These are phyloP conservation scores for Pichia deserticola DNA, from an alignment of 805 yeast species.

Conservation along the genomic window DNA sequence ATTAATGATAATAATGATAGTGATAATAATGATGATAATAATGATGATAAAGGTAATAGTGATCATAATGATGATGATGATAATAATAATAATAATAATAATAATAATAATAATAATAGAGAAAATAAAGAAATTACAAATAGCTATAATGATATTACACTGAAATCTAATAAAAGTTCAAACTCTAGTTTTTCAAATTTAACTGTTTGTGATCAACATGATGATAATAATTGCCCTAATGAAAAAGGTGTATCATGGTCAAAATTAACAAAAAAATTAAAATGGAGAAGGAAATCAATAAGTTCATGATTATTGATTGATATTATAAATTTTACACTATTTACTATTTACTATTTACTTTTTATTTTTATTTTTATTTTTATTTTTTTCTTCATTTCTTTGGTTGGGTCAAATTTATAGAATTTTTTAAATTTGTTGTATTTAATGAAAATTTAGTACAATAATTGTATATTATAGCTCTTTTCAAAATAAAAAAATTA, in stretches of 20 bases:
- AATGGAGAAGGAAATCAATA: slow-evolving; percentile 24
- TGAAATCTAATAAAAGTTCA: not conserved
- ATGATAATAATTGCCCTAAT: not conserved
- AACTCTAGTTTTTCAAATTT: not conserved
- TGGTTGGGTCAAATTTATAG: too few relatives aligned
- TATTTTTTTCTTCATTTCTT: too few relatives aligned
- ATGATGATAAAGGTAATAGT: slow-evolving; percentile 10
- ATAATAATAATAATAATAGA: not conserved
- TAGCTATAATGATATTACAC: not conserved
- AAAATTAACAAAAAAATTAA: slow-evolving; percentile 23
- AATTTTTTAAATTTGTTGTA: too few relatives aligned
- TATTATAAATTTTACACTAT: too few relatives aligned
- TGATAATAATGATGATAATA: not conserved
- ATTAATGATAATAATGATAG: not conserved
- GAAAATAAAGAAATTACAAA: not conserved
- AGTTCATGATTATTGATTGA: too few relatives aligned
- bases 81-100: not conserved
- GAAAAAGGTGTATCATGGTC: slow-evolving; percentile 12
- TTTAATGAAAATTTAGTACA: too few relatives aligned
- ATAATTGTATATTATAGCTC: too few relatives aligned
- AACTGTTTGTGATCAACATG: not conserved
- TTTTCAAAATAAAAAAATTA: too few relatives aligned
- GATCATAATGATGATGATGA: slow-evolving; percentile 9
- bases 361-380: too few relatives aligned
- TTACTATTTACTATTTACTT: too few relatives aligned